These are phyloP conservation scores for Prunus armeniaca DNA, from an alignment of 306 rosid species.

Conservation along the genomic window DNA sequence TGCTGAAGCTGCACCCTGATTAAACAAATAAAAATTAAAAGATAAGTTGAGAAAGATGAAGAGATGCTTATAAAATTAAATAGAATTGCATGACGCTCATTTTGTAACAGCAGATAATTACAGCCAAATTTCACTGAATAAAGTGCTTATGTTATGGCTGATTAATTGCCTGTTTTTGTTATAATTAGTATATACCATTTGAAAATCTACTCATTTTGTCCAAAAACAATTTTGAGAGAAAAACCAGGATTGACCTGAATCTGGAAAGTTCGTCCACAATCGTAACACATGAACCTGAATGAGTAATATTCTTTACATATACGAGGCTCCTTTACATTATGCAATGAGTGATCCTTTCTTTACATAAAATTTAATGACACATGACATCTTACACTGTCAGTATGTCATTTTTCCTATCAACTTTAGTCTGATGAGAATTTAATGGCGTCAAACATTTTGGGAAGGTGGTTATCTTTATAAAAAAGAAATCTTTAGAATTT, in stretches of 20 bases:
- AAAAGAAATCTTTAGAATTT: too few species aligned
- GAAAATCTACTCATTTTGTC: neutral
- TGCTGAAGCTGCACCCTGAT: slow-evolving; percentile 70
- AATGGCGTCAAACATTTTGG: neutral
- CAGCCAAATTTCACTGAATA: neutral
- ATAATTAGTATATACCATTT: neutral
- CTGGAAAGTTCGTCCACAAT: neutral
- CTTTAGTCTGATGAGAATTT: neutral
- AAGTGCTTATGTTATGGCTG: too few species aligned
- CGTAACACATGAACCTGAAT: neutral
- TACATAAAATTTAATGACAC: neutral
- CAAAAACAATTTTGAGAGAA: neutral
- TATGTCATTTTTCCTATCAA: too few species aligned
- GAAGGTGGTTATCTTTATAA: neutral
- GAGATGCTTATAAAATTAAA: neutral
- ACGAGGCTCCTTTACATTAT: neutral
- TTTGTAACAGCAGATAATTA: neutral
- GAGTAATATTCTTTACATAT: neutral
- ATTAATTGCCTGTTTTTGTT: too few species aligned
- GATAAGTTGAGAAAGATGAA: neutral
- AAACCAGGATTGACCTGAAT: neutral
- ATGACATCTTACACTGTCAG: neutral
- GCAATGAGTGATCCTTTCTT: too few species aligned
- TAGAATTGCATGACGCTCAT: neutral
- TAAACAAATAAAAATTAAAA: neutral